These are phyloP conservation scores for Malassezia caprae DNA, from an alignment of 1,284 basidiomycete species.

Conservation along the genomic window DNA sequence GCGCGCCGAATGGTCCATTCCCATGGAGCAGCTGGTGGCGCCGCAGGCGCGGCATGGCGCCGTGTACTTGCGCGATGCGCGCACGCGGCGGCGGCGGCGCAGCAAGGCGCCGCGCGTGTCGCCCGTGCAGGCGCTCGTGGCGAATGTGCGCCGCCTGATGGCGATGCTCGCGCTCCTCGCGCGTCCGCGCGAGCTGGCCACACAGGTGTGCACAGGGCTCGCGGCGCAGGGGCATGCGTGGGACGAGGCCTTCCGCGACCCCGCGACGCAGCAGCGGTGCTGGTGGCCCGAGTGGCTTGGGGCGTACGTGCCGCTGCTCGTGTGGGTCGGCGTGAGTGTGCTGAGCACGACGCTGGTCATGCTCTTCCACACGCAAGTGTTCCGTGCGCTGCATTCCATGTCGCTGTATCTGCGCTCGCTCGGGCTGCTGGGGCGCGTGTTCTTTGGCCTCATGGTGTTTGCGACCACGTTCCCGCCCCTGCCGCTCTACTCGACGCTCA, in stretches of 20 bases:
- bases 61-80: conserved; percentile 5
- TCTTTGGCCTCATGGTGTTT: conserved; percentile 42
- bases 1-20: neutral
- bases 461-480: conserved; percentile 56
- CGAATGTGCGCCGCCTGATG: neutral
- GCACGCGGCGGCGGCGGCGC: neutral
- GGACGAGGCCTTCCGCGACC: conserved; percentile 41
- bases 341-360: conserved; percentile 40
- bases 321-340: conserved; percentile 47
- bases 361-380: conserved; percentile 47
- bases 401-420: conserved; percentile 30
- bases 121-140: neutral
- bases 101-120: neutral
- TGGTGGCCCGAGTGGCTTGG: conserved; percentile 43
- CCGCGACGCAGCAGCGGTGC: conserved; percentile 29
- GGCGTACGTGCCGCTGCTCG: conserved; percentile 46
- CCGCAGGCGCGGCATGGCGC: conserved; percentile 17
- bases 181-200: conserved; percentile 19
- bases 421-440: conserved; percentile 29
- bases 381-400: conserved; percentile 34
- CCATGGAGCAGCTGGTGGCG: conserved; percentile 14
- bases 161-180: conserved; percentile 5
- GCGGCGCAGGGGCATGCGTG: conserved; percentile 19
- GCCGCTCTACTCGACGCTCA: conserved; percentile 75
- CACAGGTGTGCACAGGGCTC: neutral